Conservation (phyloP, 2,329 filamentous ascomycete species). For the Colletotrichum simmondsii region DNA sequence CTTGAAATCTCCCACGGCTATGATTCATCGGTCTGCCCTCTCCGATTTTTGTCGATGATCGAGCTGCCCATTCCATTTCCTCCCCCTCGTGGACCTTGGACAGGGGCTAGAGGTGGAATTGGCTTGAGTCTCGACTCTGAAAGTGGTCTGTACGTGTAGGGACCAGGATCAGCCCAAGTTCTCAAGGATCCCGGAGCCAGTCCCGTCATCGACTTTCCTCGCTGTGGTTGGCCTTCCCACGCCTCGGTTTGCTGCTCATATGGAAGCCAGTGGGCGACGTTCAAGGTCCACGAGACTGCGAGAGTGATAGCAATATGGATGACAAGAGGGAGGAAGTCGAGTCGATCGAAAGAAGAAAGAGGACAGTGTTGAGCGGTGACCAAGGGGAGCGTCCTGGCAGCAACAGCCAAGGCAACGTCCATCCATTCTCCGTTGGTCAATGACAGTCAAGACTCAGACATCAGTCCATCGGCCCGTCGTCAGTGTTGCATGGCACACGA, state of each 20-base stretch:
- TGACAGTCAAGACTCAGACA: background rate
- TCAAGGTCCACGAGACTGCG: background rate
- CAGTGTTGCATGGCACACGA: background rate
- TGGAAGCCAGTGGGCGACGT: background rate
- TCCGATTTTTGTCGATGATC: slow-evolving; percentile 22
- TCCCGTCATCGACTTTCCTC: slow-evolving; percentile 17
- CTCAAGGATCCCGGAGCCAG: slow-evolving; percentile 22
- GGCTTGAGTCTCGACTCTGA: background rate
- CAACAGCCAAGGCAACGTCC: background rate
- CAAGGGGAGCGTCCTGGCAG: background rate
- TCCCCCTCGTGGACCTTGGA: background rate
- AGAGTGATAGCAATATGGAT: background rate
- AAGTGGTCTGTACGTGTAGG: background rate
- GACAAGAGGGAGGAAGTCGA: background rate
- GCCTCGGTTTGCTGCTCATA: background rate
- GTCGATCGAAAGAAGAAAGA: background rate
- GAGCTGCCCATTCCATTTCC: background rate
- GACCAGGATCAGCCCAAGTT: background rate
- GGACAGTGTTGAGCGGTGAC: background rate
- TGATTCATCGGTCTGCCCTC: background rate
- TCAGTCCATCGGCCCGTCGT: background rate
- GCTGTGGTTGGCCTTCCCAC: slow-evolving; percentile 12
- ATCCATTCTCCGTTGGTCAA: background rate
- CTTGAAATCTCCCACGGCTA: background rate
- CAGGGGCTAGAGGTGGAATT: background rate